Evolutionary conservation across 2,329 filamentous ascomycete genomes (phyloP), one percentile per base, ranked within the genome.

Genomic region (Lasiodiplodia hormozganensis): DNA sequence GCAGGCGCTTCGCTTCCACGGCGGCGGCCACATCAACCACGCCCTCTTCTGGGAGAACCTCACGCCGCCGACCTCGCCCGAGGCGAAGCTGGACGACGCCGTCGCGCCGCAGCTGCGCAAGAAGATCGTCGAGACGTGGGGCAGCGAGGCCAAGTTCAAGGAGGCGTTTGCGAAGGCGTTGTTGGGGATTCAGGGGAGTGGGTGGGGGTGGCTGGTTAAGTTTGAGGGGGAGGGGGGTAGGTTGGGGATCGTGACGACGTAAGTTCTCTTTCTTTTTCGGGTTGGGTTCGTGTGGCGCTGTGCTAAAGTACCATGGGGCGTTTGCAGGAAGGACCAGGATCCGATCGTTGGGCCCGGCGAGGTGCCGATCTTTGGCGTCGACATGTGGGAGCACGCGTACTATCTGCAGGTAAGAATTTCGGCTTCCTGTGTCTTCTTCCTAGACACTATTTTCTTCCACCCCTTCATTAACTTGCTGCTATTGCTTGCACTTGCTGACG

Each of bases 341-440:
- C 90, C 90, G 1, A 86, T 93, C 4, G 86, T 90, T 74, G 83
- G 83, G 18, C 85, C 87, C 51, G 78, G 78, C 4, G 87, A 89
- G 72, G 85, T 88, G n/a, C 90, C 90, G 10, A 82, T 97, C 23
- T 85, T 94, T 52, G 93, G 92, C 0, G 85, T 97, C 2, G 93
- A 97, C 78, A 95, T 96, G 88, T 96, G 93, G 93, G 93, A 97
- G 82, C 93, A 97, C 82, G 93, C 93, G 0, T 97, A 96, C 77
- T 97, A 97, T 76, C 82, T 96, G 21, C 92, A 93, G 85, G 88
- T 90, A 70, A 72, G 43, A 5, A 8, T n/a, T 4, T 25, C 25
- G 25, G 25, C 25, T 25, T 25, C 25, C 25, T 25, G 25, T 25
- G 2, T 25, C 25, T 25, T 25, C 25, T 25, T 25, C 25, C 25